Evolutionary conservation across 169 alveolate species (phyloP), one percentile per base, ranked within the genome.

Genomic region (Plasmodium coatneyi): DNA sequence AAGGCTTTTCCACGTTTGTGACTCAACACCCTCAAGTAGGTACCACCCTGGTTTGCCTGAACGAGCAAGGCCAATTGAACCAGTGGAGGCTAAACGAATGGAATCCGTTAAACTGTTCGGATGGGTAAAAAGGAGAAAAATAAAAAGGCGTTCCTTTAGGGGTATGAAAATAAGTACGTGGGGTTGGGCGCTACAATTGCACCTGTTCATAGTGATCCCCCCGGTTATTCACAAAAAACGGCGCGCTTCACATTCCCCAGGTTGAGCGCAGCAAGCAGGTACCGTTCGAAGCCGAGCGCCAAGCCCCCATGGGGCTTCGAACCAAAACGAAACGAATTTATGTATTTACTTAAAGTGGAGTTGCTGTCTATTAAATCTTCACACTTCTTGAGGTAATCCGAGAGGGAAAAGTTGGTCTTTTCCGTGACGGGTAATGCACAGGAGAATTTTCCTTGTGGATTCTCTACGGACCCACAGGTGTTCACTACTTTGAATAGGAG

Each of bases 221-320:
- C n/a, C n/a, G n/a, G n/a, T 46, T 34, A 43, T 9, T 32, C 83
- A 2, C n/a, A 41, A 14, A 72, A 49, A 5, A 49, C 30, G 4
- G 84, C 49, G 28, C 52, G 76, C 66, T 74, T 71, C 22, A 84
- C 41, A 74, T 84, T 84, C 12, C 56, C 25, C 22, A 84, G 41
- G 66, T 84, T 84, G 9, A 84, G 49, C 9, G 66, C 34, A 43
- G 79, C n/a, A 54, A 84, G 54, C 14, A 84, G 78, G 66, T 32
- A 84, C 5, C 92, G 79, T 32, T 84, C 92, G 3, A 84, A 49
- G n/a, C 92, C 92, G 28, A 84, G 39, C 22, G 92, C 92, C 78
- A 84, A 32, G 22, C 92, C 92, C n/a, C 80, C 92, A 49, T 84
- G 92, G 12, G 92, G 92, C 0, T 84, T 84, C 12, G 92, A 84